Evolutionary conservation across 106 monocot species (phyloP).

Genomic region (Amphibolis antarctica): DNA sequence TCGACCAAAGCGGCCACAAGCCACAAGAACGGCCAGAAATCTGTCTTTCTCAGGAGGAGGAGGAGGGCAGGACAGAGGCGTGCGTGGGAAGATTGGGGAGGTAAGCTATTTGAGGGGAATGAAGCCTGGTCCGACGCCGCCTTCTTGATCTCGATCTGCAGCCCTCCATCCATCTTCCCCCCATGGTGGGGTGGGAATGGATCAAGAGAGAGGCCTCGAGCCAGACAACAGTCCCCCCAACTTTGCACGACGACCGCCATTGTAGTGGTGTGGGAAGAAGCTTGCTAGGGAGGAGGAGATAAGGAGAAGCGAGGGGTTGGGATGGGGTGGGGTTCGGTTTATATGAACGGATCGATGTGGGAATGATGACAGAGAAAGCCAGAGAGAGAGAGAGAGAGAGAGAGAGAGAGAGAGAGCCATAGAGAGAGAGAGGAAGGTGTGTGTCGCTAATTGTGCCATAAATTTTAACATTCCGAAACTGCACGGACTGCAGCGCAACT

Average conservation of each 20-base stretch:
- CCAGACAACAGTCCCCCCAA: slow-evolving; percentile 4
- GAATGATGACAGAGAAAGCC: background rate
- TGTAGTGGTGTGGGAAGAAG: too few relatives aligned
- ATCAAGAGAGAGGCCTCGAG: background rate
- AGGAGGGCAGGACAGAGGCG: too few relatives aligned
- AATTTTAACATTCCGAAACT: slow-evolving; percentile 7
- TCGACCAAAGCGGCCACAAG: too few relatives aligned
- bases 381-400: background rate
- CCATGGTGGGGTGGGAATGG: too few relatives aligned
- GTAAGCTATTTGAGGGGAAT: background rate
- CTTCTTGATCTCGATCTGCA: too few relatives aligned
- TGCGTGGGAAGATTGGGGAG: too few relatives aligned
- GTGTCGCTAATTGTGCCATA: background rate
- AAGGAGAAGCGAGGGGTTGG: background rate
- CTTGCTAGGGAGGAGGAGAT: background rate
- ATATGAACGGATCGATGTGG: background rate
- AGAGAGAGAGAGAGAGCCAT: too few relatives aligned
- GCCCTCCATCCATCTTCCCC: too few relatives aligned
- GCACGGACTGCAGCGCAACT: background rate
- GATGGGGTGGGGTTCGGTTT: background rate
- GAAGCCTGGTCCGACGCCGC: background rate
- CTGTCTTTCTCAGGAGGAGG: too few relatives aligned
- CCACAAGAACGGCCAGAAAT: too few relatives aligned
- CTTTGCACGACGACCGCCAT: too few relatives aligned
- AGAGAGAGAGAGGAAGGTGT: background rate